Evolutionary conservation across 2,329 filamentous ascomycete genomes (phyloP).

Genomic region (Hypoxylon sp.): DNA sequence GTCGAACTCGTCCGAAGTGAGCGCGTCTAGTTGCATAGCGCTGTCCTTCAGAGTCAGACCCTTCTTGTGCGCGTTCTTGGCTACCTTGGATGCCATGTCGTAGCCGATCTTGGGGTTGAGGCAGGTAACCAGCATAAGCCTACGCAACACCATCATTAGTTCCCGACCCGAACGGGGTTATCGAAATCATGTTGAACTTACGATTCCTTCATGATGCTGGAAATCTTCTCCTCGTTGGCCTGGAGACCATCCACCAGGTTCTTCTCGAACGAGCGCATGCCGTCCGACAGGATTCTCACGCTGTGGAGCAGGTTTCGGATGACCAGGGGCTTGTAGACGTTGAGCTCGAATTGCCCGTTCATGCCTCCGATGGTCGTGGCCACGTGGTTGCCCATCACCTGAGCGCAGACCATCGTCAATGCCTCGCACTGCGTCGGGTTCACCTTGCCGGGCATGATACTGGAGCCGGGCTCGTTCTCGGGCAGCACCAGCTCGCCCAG

Average conservation of each 20-base stretch:
- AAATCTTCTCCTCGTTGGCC: slow-evolving; percentile 93
- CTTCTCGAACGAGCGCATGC: slow-evolving; percentile 94
- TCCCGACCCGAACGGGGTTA: background rate
- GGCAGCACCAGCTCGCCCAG: slow-evolving; percentile 92
- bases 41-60: slow-evolving; percentile 91
- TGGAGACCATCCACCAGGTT: slow-evolving; percentile 87
- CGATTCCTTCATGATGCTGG: slow-evolving; percentile 91
- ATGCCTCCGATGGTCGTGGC: slow-evolving; percentile 93
- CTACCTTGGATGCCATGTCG: slow-evolving; percentile 95
- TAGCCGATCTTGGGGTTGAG: slow-evolving; percentile 97
- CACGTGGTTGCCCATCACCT: slow-evolving; percentile 97
- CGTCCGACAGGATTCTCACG: slow-evolving; percentile 84
- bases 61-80: slow-evolving; percentile 99
- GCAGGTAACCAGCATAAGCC: slow-evolving; percentile 97
- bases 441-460: slow-evolving; percentile 99
- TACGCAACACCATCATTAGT: slow-evolving; percentile 47
- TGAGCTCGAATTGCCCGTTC: slow-evolving; percentile 98
- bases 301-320: slow-evolving; percentile 96
- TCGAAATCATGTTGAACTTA: slow-evolving; percentile 56
- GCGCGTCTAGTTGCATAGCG: slow-evolving; percentile 89
- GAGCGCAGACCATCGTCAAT: slow-evolving; percentile 95
- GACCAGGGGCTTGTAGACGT: slow-evolving; percentile 97
- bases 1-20: slow-evolving; percentile 91
- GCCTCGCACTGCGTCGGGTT: slow-evolving; percentile 99
- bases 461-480: slow-evolving; percentile 97